phyloP scores from a whole-genome alignment of 768 basidiomycete genomes.

The Termitomyces sp. region DNA sequence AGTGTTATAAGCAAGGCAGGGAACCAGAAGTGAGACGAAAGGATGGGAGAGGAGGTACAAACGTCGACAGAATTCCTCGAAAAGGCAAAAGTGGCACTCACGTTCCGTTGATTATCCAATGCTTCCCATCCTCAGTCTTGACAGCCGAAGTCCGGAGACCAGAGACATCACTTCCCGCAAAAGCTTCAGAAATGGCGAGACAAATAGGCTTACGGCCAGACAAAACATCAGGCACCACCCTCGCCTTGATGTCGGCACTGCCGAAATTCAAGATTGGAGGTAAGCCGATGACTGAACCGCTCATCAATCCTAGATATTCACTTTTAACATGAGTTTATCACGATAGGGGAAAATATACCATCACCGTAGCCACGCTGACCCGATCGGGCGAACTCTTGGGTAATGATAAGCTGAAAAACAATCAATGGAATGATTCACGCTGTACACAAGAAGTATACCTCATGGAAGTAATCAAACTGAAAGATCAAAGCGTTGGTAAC shows the following conservation, averaged over 20 bases:
- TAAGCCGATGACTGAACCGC: slow-evolving; percentile 76
- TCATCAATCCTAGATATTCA: slow-evolving; percentile 40
- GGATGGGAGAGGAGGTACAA: neutral
- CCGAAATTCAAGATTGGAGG: slow-evolving; percentile 86
- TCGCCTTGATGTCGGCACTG: slow-evolving; percentile 44
- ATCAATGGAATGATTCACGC: neutral
- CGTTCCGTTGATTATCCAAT: slow-evolving; percentile 74
- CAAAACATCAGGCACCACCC: slow-evolving; percentile 59
- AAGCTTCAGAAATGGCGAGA: slow-evolving; percentile 85
- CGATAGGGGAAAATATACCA: slow-evolving; percentile 30
- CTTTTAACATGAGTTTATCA: neutral
- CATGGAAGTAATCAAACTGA: slow-evolving; percentile 89
- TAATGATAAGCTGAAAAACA: slow-evolving; percentile 57
- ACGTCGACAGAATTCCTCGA: neutral
- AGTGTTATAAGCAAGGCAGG: neutral
- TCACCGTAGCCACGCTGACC: slow-evolving; percentile 78
- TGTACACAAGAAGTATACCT: slow-evolving; percentile 26
- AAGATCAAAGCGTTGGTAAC: neutral
- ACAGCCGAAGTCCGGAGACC: slow-evolving; percentile 70
- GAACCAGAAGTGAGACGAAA: neutral
- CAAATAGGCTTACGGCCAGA: slow-evolving; percentile 74
- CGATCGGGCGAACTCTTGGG: slow-evolving; percentile 68
- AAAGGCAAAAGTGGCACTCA: slow-evolving; percentile 16
- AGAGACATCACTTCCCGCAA: slow-evolving; percentile 77
- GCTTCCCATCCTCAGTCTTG: slow-evolving; percentile 74